Evolutionary conservation across 306 rosid genomes (phyloP).

Genomic region (Quercus berberidifolia): DNA sequence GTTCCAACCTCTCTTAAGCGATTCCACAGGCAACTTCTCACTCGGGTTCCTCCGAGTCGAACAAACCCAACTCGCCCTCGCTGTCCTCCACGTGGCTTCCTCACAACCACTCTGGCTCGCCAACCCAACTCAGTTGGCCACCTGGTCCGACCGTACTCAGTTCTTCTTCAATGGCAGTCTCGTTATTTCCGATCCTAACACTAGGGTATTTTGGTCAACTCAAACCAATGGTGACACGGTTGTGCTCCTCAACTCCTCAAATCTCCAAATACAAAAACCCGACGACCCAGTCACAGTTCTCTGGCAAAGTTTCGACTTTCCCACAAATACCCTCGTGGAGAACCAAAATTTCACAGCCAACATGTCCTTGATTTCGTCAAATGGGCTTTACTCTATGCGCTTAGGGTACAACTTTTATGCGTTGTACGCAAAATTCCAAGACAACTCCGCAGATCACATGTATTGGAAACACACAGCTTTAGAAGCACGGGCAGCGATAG

Average conservation of each 20-base stretch:
- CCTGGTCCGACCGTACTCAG: conserved; percentile 56
- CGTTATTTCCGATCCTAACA: conserved; percentile 42
- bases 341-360: conserved; percentile 56
- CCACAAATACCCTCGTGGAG: conserved; percentile 66
- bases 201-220: conserved; percentile 62
- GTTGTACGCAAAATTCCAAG: conserved; percentile 30
- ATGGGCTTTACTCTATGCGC: conserved; percentile 43
- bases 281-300: conserved; percentile 2
- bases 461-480: conserved; percentile 62
- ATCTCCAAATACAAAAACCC: conserved; percentile 38
- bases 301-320: conserved; percentile 84
- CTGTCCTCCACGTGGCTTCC: conserved; percentile 65
- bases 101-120: conserved; percentile 66
- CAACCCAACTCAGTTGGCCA: conserved; percentile 30
- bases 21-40: conserved; percentile 58
- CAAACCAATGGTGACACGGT: conserved; percentile 37
- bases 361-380: conserved; percentile 45
- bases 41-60: conserved; percentile 72
- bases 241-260: conserved; percentile 62
- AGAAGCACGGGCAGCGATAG: conserved; percentile 43
- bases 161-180: conserved; percentile 76
- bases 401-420: conserved; percentile 64
- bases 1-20: conserved; percentile 65
- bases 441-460: conserved; percentile 23
- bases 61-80: conserved; percentile 48